phyloP scores from a whole-genome alignment of 768 basidiomycete species.

The Russula sp. region DNA sequence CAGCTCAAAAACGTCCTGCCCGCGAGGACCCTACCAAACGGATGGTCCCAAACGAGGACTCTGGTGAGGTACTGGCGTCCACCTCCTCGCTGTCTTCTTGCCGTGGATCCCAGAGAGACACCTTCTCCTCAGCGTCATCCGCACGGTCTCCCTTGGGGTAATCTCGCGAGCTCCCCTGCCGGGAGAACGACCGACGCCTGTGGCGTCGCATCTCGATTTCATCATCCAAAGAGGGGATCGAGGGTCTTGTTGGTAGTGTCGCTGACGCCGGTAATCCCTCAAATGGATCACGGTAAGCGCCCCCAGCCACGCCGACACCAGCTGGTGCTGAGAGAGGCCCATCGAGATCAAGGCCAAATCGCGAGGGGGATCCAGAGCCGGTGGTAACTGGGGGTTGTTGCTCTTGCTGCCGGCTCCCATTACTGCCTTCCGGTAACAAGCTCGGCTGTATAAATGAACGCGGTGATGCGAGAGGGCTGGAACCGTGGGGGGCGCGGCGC shows the following conservation, averaged over 20 bases:
- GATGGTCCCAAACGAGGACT: constrained; percentile 25
- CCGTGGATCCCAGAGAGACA: constrained; percentile 45
- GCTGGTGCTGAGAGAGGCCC: constrained; percentile 28
- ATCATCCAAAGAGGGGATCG: not conserved
- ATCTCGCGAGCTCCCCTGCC: constrained; percentile 40
- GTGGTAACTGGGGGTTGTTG: not conserved
- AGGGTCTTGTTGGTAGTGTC: constrained; percentile 17
- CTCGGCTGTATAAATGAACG: not conserved
- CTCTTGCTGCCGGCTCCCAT: not conserved
- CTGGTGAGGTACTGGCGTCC: not conserved
- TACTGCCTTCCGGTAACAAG: not conserved
- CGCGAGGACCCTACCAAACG: constrained; percentile 24
- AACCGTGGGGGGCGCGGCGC: constrained; percentile 37
- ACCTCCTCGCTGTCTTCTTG: constrained; percentile 9
- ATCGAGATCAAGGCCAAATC: not conserved
- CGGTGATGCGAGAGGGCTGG: constrained; percentile 15
- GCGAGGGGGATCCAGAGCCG: not conserved
- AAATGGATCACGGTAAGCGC: constrained; percentile 20
- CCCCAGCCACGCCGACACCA: not conserved
- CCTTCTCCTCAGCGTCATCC: constrained; percentile 61
- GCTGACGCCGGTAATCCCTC: constrained; percentile 11
- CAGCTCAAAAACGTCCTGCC: constrained; percentile 10
- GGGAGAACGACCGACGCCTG: constrained; percentile 38
- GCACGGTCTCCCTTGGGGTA: constrained; percentile 40
- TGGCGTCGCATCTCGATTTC: not conserved